A percentile compares a stretch with the other conserved stretches of the same genome.
Evolutionary conservation across 139 green algal species (phyloP).

Genomic region (Micromonas commoda): DNA sequence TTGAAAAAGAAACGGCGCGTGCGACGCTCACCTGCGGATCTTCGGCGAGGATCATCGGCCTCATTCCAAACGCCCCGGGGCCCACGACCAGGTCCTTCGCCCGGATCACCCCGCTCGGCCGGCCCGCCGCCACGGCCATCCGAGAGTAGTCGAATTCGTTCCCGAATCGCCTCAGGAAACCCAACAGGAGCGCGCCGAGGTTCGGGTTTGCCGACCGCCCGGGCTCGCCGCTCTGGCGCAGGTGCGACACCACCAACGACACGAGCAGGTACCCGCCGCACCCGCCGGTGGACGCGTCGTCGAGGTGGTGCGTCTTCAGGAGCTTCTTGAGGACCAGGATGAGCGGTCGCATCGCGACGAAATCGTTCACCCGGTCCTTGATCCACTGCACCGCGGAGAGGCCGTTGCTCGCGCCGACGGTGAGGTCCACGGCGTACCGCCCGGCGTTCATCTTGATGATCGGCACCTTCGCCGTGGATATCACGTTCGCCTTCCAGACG

Average conservation of each 20-base stretch:
- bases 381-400: slow-evolving; percentile 13
- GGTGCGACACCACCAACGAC: slow-evolving; percentile 17
- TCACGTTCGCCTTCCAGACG: background rate
- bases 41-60: slow-evolving; percentile 11
- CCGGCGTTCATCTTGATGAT: slow-evolving; percentile 12
- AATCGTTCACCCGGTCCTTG: background rate
- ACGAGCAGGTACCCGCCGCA: slow-evolving; percentile 20
- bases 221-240: background rate
- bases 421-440: slow-evolving; percentile 1
- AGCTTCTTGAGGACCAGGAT: slow-evolving; percentile 2
- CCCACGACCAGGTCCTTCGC: background rate
- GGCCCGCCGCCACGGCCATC: background rate
- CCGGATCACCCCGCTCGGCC: background rate
- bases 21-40: background rate
- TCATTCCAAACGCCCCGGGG: background rate
- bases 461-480: slow-evolving; percentile 19
- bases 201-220: background rate
- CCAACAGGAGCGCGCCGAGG: slow-evolving; percentile 5
- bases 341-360: slow-evolving; percentile 3
- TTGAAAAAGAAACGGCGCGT: background rate
- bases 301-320: background rate
- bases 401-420: slow-evolving; percentile 1
- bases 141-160: background rate
- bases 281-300: slow-evolving; percentile 9
- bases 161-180: slow-evolving; percentile 16